Conservation (phyloP, 1,284 basidiomycete genomes). For the Inonotus hispidus region DNA sequence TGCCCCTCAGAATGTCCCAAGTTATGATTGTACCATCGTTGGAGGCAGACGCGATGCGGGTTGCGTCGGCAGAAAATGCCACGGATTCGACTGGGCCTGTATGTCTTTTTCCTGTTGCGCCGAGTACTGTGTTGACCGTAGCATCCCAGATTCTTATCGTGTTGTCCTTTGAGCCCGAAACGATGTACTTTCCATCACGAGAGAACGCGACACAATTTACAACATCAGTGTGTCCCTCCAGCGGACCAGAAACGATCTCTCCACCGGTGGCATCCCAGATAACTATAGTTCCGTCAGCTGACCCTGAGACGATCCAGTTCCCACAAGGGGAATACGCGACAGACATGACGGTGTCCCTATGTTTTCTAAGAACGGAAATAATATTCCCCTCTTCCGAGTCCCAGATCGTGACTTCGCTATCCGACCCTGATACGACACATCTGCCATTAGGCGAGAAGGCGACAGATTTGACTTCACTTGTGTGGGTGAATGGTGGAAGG, state of each 20-base stretch:
- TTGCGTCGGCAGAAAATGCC: conserved; percentile 4
- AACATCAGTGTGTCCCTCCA: not conserved
- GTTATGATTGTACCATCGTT: conserved; percentile 9
- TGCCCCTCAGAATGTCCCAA: conserved; percentile 3
- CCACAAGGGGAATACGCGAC: conserved; percentile 4
- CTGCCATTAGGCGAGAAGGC: conserved; percentile 5
- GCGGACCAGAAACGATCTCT: not conserved
- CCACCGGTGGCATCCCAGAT: conserved; percentile 9
- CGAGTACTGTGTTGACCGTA: not conserved
- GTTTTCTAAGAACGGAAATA: not conserved
- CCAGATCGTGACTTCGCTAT: not conserved
- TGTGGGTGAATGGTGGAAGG: not conserved
- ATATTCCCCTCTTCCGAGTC: too few species aligned
- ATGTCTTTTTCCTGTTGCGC: not conserved
- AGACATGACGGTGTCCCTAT: not conserved
- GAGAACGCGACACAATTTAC: not conserved
- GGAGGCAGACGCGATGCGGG: conserved; percentile 9
- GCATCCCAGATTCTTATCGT: conserved; percentile 2
- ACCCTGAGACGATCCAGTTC: conserved; percentile 3
- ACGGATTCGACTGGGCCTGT: not conserved
- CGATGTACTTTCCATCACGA: not conserved
- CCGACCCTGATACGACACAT: not conserved
- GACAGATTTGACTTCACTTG: not conserved
- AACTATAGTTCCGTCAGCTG: not conserved
- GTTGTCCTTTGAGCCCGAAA: not conserved